Base-by-base conservation (phyloP, 352 stramenopile genomes). In the Globisporangium irregulare region DNA sequence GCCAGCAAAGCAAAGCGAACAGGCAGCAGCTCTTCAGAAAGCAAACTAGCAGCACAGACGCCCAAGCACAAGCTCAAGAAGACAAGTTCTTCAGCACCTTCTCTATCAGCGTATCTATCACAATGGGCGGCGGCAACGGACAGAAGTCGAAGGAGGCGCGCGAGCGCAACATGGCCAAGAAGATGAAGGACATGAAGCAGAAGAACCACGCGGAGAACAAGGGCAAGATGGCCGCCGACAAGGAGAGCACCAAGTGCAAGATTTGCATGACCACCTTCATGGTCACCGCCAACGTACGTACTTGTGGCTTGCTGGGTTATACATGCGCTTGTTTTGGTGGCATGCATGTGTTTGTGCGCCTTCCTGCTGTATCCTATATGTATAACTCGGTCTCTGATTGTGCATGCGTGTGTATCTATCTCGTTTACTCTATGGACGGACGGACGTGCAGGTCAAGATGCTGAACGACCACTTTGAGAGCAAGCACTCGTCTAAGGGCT, bases 241-340 rank as follows among this genome's bases (percentile, higher is more conserved):
- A 80, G 58, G 78, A 80, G 53, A 83, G 78, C 34, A 82, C 90
- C 78, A 94, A 93, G 78, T 94, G 87, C 82, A 94, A 92, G 62
- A 92, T 94, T 74, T 94, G 87, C 75, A 86, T 94, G 75, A 92
- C 86, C 41, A 92, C 84, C 15, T 93, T 94, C 70, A 91, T 94
- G 82, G 75, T 93, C 74, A 94, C 86, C 24, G 87, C 84, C 62
- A 92, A 73, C 55, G 87, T 93, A 83, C 66, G 86, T 84, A 38
- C 7, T 59, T 43, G 36, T 43, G 12, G 36, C 4, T 32, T 32
- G 29, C 29, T 32, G 29, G 29, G 29, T 43, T 43, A 25, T 22
- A 1, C 10, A 2, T 14, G 20, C 34, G 22, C n/a, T 29, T 55
- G n/a, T 27, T 15, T 18, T 55, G 4, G 12, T 15, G 14, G 41